A percentile compares a stretch with the other conserved stretches of the same genome.
Evolutionary conservation across 202 grass and related monocot genomes (phyloP).

Genomic region (Zoysia matrella): DNA sequence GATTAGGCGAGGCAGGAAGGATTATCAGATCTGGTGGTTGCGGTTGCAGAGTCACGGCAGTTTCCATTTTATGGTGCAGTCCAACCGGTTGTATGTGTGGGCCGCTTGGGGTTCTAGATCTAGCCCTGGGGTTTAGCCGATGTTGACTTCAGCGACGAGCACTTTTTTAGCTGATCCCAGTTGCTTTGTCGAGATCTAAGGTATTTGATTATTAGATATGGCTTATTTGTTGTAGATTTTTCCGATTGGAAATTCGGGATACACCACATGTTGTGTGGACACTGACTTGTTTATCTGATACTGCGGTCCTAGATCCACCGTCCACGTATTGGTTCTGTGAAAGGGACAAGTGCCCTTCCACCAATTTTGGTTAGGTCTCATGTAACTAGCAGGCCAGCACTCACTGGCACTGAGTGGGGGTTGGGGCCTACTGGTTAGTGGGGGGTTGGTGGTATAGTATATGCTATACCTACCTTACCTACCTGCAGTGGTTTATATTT

Average conservation of each 20-base stretch:
- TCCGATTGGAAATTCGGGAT: background rate
- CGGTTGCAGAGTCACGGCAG: background rate
- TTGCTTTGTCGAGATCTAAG: background rate
- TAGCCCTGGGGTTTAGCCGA: slow-evolving; percentile 6
- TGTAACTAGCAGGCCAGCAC: slow-evolving; percentile 16
- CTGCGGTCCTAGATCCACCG: slow-evolving; percentile 11
- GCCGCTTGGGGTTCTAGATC: slow-evolving; percentile 35
- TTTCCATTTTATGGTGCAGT: background rate
- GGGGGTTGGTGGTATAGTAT: background rate
- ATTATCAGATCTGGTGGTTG: slow-evolving; percentile 2
- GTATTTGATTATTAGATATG: background rate
- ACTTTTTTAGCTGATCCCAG: background rate
- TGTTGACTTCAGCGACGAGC: background rate
- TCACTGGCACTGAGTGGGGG: background rate
- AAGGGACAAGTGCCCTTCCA: slow-evolving; percentile 29
- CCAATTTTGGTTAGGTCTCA: slow-evolving; percentile 42
- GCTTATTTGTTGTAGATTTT: background rate
- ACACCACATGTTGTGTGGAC: background rate
- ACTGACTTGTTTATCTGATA: background rate
- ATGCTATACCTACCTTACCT: background rate
- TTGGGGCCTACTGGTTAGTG: slow-evolving; percentile 20
- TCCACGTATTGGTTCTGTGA: slow-evolving; percentile 7
- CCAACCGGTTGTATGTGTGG: background rate
- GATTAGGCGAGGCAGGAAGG: background rate
- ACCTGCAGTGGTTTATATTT: background rate